phyloP scores from a whole-genome alignment of 495 filamentous ascomycete genomes.

The Penicillium crystallinum region DNA sequence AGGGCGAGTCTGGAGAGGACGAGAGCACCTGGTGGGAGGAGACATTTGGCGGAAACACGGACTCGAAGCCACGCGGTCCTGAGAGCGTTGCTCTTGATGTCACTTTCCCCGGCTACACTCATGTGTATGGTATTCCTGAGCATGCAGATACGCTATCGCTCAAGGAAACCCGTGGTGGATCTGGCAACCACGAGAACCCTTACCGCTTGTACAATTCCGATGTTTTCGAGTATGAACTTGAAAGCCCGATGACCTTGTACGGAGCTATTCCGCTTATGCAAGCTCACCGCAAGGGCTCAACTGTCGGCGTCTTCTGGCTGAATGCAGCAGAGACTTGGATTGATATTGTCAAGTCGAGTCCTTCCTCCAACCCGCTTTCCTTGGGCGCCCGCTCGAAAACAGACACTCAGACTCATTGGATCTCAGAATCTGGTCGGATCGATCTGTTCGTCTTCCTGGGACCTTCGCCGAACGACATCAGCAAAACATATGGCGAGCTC shows the following conservation, averaged over 20 bases:
- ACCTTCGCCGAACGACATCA: conserved; percentile 74
- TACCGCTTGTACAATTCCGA: conserved; percentile 95
- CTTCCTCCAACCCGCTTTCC: conserved; percentile 67
- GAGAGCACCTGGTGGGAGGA: conserved; percentile 98
- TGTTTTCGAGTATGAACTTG: conserved; percentile 94
- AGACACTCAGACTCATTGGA: conserved; percentile 89
- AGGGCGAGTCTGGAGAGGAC: conserved; percentile 51
- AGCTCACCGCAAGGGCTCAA: conserved; percentile 86
- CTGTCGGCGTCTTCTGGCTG: conserved; percentile 97
- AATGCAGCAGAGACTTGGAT: conserved; percentile 98
- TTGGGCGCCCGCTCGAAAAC: conserved; percentile 64
- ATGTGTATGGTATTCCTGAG: conserved; percentile 93
- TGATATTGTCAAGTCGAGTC: conserved; percentile 81
- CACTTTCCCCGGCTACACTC: conserved; percentile 81
- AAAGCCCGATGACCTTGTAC: conserved; percentile 98
- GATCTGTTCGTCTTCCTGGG: conserved; percentile 95
- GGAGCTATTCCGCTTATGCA: conserved; percentile 96
- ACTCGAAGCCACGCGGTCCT: conserved; percentile 83
- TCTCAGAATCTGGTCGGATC: conserved; percentile 83
- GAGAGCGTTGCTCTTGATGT: conserved; percentile 90
- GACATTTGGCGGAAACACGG: conserved; percentile 87
- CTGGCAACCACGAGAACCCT: conserved; percentile 81
- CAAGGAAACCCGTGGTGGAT: conserved; percentile 80
- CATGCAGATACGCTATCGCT: conserved; percentile 84
- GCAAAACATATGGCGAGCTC: conserved; percentile 78